These are phyloP conservation scores for Monosporascus sp. DNA, from an alignment of 2,329 filamentous ascomycete species.

Conservation along the genomic window DNA sequence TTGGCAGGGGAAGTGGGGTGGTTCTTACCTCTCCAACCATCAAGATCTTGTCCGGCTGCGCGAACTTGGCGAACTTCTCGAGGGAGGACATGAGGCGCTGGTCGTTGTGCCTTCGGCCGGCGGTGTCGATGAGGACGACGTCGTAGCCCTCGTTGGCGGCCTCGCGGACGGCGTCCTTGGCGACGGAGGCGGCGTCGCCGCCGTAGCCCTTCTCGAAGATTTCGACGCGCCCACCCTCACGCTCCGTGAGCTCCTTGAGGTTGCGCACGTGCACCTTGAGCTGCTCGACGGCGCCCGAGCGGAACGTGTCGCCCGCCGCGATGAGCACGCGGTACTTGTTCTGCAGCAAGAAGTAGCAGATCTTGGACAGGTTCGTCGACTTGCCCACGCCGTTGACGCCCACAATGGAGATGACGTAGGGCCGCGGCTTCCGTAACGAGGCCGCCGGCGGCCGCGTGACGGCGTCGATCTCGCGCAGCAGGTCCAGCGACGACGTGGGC, in stretches of 20 bases:
- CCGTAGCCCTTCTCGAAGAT: slow-evolving; percentile 97
- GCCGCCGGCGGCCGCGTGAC: slow-evolving; percentile 63
- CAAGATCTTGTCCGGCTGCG: slow-evolving; percentile 94
- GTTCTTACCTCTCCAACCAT: slow-evolving; percentile 80
- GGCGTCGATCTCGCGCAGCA: slow-evolving; percentile 86
- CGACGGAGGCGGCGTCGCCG: slow-evolving; percentile 93
- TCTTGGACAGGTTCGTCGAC: slow-evolving; percentile 95
- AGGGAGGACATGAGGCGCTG: slow-evolving; percentile 91
- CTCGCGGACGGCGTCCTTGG: slow-evolving; percentile 84
- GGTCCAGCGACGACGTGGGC: slow-evolving; percentile 87
- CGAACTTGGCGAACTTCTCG: slow-evolving; percentile 96
- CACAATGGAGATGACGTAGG: slow-evolving; percentile 97
- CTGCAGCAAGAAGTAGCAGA: slow-evolving; percentile 95
- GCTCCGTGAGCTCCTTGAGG: slow-evolving; percentile 77
- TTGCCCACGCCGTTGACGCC: slow-evolving; percentile 98
- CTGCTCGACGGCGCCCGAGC: slow-evolving; percentile 94
- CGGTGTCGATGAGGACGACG: slow-evolving; percentile 95
- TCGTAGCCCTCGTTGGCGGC: slow-evolving; percentile 74
- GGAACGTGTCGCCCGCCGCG: slow-evolving; percentile 93
- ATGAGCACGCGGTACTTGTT: slow-evolving; percentile 96
- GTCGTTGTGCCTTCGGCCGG: slow-evolving; percentile 92
- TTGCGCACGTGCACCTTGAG: slow-evolving; percentile 93
- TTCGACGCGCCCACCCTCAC: slow-evolving; percentile 82
- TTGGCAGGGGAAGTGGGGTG: too few relatives aligned
- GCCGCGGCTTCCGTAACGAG: slow-evolving; percentile 61